A percentile compares a stretch with the other conserved stretches of the same genome.
These are phyloP conservation scores for Apiospora saccharicola DNA, from an alignment of 2,329 filamentous ascomycete genomes.

Conservation along the genomic window DNA sequence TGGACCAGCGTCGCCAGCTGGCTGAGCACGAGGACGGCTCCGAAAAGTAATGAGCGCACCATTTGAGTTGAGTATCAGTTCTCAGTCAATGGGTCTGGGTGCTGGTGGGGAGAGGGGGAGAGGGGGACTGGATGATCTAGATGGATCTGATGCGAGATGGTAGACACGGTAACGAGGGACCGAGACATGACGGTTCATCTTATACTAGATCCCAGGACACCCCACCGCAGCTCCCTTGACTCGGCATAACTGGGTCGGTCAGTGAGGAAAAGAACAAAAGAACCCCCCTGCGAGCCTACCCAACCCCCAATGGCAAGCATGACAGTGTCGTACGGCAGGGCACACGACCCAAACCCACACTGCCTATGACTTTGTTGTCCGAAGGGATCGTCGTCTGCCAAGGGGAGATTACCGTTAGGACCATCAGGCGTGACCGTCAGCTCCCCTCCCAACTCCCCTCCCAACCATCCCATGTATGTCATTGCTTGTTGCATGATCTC, in stretches of 20 bases:
- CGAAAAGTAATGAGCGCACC: neutral
- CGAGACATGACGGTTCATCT: neutral
- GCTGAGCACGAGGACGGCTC: neutral
- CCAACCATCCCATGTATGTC: neutral
- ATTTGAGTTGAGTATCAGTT: neutral
- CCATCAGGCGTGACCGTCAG: constrained; percentile 3
- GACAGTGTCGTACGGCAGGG: neutral
- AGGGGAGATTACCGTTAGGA: neutral
- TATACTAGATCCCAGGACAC: neutral
- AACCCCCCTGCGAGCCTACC: neutral
- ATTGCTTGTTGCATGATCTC: neutral
- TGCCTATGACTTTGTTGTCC: neutral
- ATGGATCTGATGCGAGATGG: neutral
- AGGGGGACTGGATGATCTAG: neutral
- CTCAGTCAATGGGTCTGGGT: neutral
- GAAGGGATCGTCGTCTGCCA: constrained; percentile 3
- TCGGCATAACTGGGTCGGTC: neutral
- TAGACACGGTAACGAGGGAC: neutral
- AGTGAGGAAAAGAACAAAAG: neutral
- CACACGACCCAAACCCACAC: neutral
- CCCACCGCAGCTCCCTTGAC: neutral
- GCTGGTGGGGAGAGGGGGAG: neutral
- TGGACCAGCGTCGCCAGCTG: neutral
- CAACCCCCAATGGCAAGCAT: too few relatives aligned
- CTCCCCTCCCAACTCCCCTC: neutral